Conservation (phyloP, 176 grass and related monocot genomes). For the Bolboschoenus planiculmis region DNA sequence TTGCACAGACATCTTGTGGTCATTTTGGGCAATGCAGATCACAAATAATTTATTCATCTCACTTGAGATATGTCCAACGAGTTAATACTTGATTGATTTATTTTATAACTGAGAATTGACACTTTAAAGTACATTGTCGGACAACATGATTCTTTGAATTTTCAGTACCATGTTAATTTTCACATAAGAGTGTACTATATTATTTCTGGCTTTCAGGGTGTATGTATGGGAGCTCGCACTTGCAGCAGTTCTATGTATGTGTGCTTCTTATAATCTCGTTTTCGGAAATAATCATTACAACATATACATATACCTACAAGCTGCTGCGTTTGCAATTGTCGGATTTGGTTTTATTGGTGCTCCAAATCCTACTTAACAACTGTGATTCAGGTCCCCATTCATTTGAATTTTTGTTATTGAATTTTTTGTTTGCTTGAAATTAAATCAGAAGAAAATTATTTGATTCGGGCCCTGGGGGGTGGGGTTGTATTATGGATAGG, state of each 20-base stretch:
- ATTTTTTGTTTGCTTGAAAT: background rate
- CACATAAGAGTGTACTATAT: background rate
- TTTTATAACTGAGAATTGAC: background rate
- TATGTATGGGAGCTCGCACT: slow-evolving; percentile 43
- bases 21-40: background rate
- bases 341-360: slow-evolving; percentile 70
- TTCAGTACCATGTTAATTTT: too few relatives aligned
- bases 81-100: background rate
- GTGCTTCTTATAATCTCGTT: slow-evolving; percentile 39
- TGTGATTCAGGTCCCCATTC: background rate
- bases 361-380: slow-evolving; percentile 35
- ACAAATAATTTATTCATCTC: background rate
- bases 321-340: slow-evolving; percentile 45
- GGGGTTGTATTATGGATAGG: background rate
- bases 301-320: slow-evolving; percentile 56
- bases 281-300: slow-evolving; percentile 33
- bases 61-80: background rate
- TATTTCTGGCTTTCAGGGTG: slow-evolving; percentile 39
- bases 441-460: background rate
- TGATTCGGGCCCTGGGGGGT: background rate
- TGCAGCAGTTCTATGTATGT: slow-evolving; percentile 41
- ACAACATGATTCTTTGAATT: background rate
- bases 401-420: background rate
- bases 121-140: background rate
- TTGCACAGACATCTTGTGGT: background rate